These are phyloP conservation scores for Ophiostoma montium DNA, from an alignment of 2,329 filamentous ascomycete genomes.

Conservation along the genomic window DNA sequence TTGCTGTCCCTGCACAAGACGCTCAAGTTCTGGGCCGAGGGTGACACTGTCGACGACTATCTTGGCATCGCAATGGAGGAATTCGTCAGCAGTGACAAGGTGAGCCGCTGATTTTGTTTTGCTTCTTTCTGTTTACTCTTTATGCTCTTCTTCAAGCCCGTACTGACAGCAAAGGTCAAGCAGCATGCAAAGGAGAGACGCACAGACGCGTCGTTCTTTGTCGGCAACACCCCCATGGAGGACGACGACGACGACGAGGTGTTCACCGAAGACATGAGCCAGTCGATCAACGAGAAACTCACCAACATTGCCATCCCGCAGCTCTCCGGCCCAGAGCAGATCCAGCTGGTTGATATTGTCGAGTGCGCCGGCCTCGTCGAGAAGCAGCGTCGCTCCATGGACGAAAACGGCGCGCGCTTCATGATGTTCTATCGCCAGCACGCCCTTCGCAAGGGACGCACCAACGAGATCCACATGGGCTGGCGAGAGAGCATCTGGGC, in stretches of 20 bases:
- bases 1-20: slow-evolving; percentile 58
- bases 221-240: slow-evolving; percentile 21
- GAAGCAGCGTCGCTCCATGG: slow-evolving; percentile 74
- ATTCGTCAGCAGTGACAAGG: slow-evolving; percentile 33
- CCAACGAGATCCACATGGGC: slow-evolving; percentile 50
- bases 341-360: slow-evolving; percentile 68
- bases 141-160: background rate
- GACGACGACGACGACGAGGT: slow-evolving; percentile 46
- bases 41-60: slow-evolving; percentile 67
- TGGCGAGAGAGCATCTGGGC: slow-evolving; percentile 79
- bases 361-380: slow-evolving; percentile 77
- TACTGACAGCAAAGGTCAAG: background rate
- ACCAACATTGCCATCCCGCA: slow-evolving; percentile 61
- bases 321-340: slow-evolving; percentile 73
- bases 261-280: slow-evolving; percentile 58
- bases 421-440: slow-evolving; percentile 79
- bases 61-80: slow-evolving; percentile 50
- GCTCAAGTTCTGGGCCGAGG: slow-evolving; percentile 71
- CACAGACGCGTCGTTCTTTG: slow-evolving; percentile 22
- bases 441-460: slow-evolving; percentile 51
- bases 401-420: slow-evolving; percentile 78
- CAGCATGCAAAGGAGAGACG: background rate
- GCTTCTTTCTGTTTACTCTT: background rate
- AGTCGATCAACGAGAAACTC: slow-evolving; percentile 62
- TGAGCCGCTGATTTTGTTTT: slow-evolving; percentile 11